Conservation (phyloP, 1,284 basidiomycete species). For the Sporisorium graminicola region DNA sequence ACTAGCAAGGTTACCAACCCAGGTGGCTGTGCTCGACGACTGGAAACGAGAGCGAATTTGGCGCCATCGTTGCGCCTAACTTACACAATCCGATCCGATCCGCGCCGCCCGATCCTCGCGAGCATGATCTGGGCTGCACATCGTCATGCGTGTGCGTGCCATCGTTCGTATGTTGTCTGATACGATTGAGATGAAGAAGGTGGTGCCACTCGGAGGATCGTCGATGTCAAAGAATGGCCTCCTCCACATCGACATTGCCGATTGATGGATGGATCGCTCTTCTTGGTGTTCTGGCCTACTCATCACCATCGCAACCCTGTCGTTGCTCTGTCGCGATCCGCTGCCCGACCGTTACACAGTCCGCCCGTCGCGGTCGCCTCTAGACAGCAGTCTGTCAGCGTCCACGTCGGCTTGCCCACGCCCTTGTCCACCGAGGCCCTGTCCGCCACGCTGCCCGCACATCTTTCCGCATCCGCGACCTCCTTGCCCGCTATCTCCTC, state of each 20-base stretch:
- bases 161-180: neutral
- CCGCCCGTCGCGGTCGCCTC: neutral
- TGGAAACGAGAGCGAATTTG: too few species aligned
- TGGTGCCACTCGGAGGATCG: too few species aligned
- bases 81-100: too few species aligned
- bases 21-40: neutral
- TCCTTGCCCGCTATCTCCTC: neutral
- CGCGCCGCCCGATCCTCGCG: neutral
- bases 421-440: neutral
- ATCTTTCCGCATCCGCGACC: neutral
- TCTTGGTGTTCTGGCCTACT: neutral
- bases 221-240: too few species aligned
- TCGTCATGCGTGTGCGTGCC: constrained; percentile 6
- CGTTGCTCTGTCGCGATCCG: neutral
- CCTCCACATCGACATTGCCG: too few species aligned
- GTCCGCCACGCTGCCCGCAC: too few species aligned
- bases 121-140: neutral
- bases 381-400: neutral
- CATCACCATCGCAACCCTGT: neutral
- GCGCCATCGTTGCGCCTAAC: neutral
- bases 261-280: too few species aligned
- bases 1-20: neutral
- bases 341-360: neutral
- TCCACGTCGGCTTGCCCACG: neutral
- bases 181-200: too few species aligned